Conservation (phyloP, 805 yeast genomes). For the Sugiyamaella americana region DNA sequence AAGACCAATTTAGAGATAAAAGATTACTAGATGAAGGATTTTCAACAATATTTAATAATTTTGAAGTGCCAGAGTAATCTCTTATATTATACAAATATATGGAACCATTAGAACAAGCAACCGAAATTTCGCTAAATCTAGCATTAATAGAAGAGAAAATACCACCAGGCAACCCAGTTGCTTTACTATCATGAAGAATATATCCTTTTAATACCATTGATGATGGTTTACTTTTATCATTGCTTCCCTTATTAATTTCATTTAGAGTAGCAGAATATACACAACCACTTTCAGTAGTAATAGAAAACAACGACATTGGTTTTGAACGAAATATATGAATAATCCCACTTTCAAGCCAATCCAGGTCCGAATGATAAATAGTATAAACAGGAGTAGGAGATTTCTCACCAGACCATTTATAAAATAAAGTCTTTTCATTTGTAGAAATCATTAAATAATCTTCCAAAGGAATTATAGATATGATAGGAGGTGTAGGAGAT, state of each 20-base stretch:
- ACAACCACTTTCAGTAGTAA: conserved; percentile 25
- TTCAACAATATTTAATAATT: conserved; percentile 29
- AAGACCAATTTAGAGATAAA: conserved; percentile 33
- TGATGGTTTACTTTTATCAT: background rate
- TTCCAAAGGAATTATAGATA: conserved; percentile 12
- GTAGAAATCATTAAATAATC: conserved; percentile 1
- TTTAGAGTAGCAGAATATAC: conserved; percentile 20
- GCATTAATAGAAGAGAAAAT: conserved; percentile 35
- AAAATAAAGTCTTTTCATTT: conserved; percentile 12
- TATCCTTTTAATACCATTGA: conserved; percentile 1
- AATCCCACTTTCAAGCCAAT: conserved; percentile 20
- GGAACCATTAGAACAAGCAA: conserved; percentile 36
- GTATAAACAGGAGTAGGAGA: conserved; percentile 17
- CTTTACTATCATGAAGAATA: background rate
- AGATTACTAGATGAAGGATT: conserved; percentile 24
- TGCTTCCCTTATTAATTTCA: conserved; percentile 2
- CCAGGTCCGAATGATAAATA: conserved; percentile 9
- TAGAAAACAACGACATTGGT: conserved; percentile 30
- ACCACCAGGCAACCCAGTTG: conserved; percentile 13
- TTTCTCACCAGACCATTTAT: conserved; percentile 16
- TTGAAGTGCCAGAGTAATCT: conserved; percentile 31
- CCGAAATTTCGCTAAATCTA: conserved; percentile 37
- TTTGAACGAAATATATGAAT: conserved; percentile 21
- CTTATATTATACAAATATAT: conserved; percentile 35
- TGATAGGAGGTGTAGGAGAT: conserved; percentile 18